phyloP scores from a whole-genome alignment of 2,329 filamentous ascomycete genomes.

The Colletotrichum cuscutae region DNA sequence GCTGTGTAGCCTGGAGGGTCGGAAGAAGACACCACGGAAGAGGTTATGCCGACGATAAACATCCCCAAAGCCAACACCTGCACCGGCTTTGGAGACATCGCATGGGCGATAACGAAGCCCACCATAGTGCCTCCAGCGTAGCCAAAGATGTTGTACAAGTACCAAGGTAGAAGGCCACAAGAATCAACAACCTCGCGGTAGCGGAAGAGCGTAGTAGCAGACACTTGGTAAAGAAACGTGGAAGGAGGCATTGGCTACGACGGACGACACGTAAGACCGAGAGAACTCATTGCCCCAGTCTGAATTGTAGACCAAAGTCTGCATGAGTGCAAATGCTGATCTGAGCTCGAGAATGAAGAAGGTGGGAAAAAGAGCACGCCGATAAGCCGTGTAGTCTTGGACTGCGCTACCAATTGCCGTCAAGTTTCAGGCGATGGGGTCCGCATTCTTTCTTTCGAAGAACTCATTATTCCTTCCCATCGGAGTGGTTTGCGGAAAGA shows the following conservation, averaged over 20 bases:
- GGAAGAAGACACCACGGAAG: conserved; percentile 47
- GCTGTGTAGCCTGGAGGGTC: conserved; percentile 15
- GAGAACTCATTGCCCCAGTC: conserved; percentile 50
- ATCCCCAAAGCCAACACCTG: conserved; percentile 60
- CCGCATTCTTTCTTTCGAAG: conserved; percentile 25
- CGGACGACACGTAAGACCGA: conserved; percentile 54
- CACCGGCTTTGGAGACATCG: conserved; percentile 51
- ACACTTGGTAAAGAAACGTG: conserved; percentile 53
- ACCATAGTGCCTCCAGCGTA: conserved; percentile 60
- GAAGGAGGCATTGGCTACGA: conserved; percentile 55
- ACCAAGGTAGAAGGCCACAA: conserved; percentile 52
- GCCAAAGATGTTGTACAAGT: conserved; percentile 53
- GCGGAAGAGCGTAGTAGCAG: conserved; percentile 60
- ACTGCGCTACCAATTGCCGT: conserved; percentile 47
- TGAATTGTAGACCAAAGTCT: conserved; percentile 58
- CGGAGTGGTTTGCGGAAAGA: conserved; percentile 63
- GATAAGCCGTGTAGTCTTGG: conserved; percentile 53
- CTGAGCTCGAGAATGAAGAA: conserved; percentile 63
- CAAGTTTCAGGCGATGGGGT: conserved; percentile 44
- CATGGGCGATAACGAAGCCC: conserved; percentile 59
- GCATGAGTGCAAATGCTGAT: conserved; percentile 63
- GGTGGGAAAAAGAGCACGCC: conserved; percentile 62
- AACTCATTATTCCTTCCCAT: conserved; percentile 55
- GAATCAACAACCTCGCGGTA: conserved; percentile 56
- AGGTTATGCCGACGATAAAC: conserved; percentile 50